A percentile compares a stretch with the other conserved stretches of the same genome.
Conservation (phyloP, 108 stramenopile species). For the Cyclotella kingstonii region DNA sequence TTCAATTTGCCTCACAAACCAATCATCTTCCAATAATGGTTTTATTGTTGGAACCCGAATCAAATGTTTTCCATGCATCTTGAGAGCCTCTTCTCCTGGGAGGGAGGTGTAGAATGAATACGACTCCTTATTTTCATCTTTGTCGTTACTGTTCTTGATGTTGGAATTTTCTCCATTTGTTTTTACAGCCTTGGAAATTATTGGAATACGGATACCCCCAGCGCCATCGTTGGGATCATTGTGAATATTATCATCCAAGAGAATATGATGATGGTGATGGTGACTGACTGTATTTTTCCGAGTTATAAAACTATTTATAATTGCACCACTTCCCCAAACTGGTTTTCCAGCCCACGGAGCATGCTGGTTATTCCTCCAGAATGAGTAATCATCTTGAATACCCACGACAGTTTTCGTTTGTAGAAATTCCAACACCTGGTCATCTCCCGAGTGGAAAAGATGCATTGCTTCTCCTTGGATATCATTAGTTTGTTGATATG, state of each 20-base stretch:
- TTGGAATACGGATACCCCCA: slow-evolving; percentile 61
- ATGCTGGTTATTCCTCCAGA: slow-evolving; percentile 61
- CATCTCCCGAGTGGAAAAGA: slow-evolving; percentile 73
- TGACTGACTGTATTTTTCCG: neutral
- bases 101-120: slow-evolving; percentile 41
- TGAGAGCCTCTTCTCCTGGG: slow-evolving; percentile 39
- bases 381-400: slow-evolving; percentile 77
- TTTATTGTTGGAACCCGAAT: slow-evolving; percentile 80
- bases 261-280: slow-evolving; percentile 66
- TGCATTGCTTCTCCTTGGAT: slow-evolving; percentile 1
- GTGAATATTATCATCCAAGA: slow-evolving; percentile 90
- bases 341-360: slow-evolving; percentile 82
- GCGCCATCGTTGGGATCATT: slow-evolving; percentile 69
- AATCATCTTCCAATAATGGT: slow-evolving; percentile 65
- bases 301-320: neutral
- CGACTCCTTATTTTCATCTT: too few species aligned
- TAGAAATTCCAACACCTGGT: slow-evolving; percentile 55
- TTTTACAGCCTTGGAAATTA: neutral
- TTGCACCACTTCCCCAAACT: slow-evolving; percentile 65
- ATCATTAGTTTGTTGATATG: neutral
- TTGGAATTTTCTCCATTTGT: neutral
- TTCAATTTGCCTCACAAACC: slow-evolving; percentile 72
- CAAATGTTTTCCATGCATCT: slow-evolving; percentile 70
- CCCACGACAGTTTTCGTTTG: slow-evolving; percentile 56
- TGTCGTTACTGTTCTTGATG: too few species aligned